phyloP scores from a whole-genome alignment of 1,284 basidiomycete genomes.

The Marasmius fiardii region DNA sequence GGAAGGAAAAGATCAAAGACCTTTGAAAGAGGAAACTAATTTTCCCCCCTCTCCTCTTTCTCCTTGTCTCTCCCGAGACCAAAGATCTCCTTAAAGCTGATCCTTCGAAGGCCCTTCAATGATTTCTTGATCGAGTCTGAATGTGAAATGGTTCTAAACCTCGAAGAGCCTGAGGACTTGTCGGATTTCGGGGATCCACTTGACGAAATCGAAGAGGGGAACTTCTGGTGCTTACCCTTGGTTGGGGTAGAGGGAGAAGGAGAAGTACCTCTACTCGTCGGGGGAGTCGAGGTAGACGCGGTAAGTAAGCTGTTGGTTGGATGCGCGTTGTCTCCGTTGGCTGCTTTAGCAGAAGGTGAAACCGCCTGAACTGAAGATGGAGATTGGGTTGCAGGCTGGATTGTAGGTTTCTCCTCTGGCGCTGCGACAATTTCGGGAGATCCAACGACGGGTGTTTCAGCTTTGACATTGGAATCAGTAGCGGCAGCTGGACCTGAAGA shows the following conservation, averaged over 20 bases:
- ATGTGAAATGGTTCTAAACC: slow-evolving; percentile 19
- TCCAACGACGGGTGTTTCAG: neutral
- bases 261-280: slow-evolving; percentile 6
- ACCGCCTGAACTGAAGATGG: neutral
- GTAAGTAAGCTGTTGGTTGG: slow-evolving; percentile 12
- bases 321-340: neutral
- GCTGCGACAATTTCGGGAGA: neutral
- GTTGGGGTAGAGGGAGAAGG: slow-evolving; percentile 13
- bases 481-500: neutral
- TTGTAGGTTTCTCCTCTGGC: neutral
- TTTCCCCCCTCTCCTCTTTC: slow-evolving; percentile 34
- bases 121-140: slow-evolving; percentile 39
- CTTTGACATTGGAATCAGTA: slow-evolving; percentile 1
- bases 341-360: neutral
- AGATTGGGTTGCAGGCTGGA: no score
- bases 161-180: slow-evolving; percentile 25
- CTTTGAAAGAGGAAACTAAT: no score
- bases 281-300: slow-evolving; percentile 2
- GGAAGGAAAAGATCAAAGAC: neutral
- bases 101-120: slow-evolving; percentile 33
- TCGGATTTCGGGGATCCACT: slow-evolving; percentile 5
- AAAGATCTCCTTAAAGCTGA: slow-evolving; percentile 42
- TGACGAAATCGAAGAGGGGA: slow-evolving; percentile 11
- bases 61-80: slow-evolving; percentile 29
- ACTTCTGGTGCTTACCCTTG: slow-evolving; percentile 7